A percentile compares a stretch with the other conserved stretches of the same genome.
Evolutionary conservation across 495 filamentous ascomycete species (phyloP).

Genomic region (Neurospora sp.): DNA sequence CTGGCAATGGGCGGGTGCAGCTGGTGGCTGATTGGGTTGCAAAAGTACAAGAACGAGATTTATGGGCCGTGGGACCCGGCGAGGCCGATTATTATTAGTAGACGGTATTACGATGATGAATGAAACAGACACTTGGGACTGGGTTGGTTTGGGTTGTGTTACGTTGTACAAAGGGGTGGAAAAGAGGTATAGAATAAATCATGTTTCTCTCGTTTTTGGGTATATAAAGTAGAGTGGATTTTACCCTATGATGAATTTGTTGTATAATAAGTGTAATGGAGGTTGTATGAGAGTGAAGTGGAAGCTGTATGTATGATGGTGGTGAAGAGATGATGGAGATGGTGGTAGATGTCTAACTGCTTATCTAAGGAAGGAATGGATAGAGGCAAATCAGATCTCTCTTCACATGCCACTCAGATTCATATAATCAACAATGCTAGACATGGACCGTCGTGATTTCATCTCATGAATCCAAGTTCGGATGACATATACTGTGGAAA

Average conservation of each 20-base stretch:
- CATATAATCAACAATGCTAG: not conserved
- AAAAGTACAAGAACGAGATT: slow-evolving; percentile 99
- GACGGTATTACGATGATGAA: slow-evolving; percentile 39
- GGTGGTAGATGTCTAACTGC: not conserved
- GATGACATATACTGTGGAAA: not conserved
- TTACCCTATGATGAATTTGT: not conserved
- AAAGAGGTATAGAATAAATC: not conserved
- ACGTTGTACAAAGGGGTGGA: not conserved
- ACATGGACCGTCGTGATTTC: not conserved
- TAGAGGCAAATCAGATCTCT: not conserved
- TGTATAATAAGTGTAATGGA: not conserved
- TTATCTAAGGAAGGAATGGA: not conserved
- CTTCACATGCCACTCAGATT: not conserved
- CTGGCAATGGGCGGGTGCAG: slow-evolving; percentile 86
- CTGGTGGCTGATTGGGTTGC: slow-evolving; percentile 95
- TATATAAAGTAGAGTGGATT: not conserved
- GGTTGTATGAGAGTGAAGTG: not conserved
- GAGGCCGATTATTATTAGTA: slow-evolving; percentile 60
- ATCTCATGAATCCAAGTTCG: not conserved
- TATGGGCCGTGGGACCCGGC: slow-evolving; percentile 97
- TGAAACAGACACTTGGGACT: slow-evolving; percentile 7
- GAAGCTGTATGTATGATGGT: not conserved
- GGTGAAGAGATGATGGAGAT: not conserved
- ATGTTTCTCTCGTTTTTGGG: not conserved
- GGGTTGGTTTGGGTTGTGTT: not conserved